Base-by-base conservation (phyloP, 1,139 yeast species). In the Debaryomycetaceae sp. region DNA sequence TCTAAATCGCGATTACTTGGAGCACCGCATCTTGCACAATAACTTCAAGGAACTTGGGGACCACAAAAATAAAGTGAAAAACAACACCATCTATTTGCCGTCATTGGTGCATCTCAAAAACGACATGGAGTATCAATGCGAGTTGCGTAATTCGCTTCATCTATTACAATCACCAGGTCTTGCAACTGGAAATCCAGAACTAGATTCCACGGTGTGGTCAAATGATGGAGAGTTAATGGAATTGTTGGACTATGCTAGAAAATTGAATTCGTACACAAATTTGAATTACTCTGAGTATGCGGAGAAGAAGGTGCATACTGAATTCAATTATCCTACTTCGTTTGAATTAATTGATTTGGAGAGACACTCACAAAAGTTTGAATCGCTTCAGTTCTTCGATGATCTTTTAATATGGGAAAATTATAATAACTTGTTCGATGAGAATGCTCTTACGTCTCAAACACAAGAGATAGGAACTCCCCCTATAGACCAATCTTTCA, bases 81-180 rank as follows among this genome's bases (percentile, higher is more conserved):
- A 36, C 5, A 49, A 49, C 15, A 56, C 58, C 19, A 70, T 67
- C 16, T 75, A 72, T 45, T 63, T 84, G 11, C 68, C 77, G 1
- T 83, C 89, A 4, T 74, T 89, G 32, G 70, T 73, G 40, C 78
- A 75, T 34, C 67, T 88, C 13, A 73, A 86, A 63, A 69, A 71
- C 24, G 94, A 87, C 51, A 78, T 87, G 26, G 63, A 61, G 30
- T 71, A 58, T 43, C 82, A 88, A 46, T 67, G 92, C 38, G 61
- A 59, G 14, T 34, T 58, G 1, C 61, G 73, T 41, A 71, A 74
- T 16, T 48, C 70, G 34, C 26, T 22, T 8, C 50, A 53, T 9
- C 42, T 60, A 26, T 53, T 43, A 5, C 42, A 49, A 2, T 41
- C 51, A 7, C 45, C 42, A 14, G 38, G 30, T 3, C 39, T 47